Conservation (phyloP, 1,139 yeast species). For the Yamadazyma mexicana region DNA sequence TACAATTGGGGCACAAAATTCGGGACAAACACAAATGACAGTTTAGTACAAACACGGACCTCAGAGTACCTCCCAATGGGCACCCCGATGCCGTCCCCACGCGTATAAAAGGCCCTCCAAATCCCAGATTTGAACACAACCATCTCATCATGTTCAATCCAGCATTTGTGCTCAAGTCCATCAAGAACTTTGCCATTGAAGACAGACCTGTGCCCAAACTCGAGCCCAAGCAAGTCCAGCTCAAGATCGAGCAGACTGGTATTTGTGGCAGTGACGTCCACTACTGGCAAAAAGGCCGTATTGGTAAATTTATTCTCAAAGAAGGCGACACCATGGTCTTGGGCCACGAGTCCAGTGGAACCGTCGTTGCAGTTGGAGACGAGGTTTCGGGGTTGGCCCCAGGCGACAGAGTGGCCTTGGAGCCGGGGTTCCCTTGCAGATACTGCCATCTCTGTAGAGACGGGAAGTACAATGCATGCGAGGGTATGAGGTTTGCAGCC, state of each 20-base stretch:
- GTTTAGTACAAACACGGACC: too few species aligned
- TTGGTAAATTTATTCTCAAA: slow-evolving; percentile 68
- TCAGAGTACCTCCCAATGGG: too few species aligned
- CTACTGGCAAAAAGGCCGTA: slow-evolving; percentile 75
- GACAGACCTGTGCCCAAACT: slow-evolving; percentile 51
- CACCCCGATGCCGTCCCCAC: too few species aligned
- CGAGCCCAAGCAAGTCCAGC: slow-evolving; percentile 14
- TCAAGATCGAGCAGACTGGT: slow-evolving; percentile 51
- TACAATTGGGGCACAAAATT: too few species aligned
- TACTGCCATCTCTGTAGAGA: slow-evolving; percentile 69
- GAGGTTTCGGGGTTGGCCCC: slow-evolving; percentile 59
- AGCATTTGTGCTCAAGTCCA: slow-evolving; percentile 59
- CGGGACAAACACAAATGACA: too few species aligned
- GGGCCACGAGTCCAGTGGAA: slow-evolving; percentile 79
- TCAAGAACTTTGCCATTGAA: slow-evolving; percentile 59
- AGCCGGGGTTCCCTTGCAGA: slow-evolving; percentile 71
- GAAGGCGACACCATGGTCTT: slow-evolving; percentile 59
- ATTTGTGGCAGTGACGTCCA: slow-evolving; percentile 90
- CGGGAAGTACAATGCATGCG: slow-evolving; percentile 79
- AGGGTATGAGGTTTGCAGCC: slow-evolving; percentile 83
- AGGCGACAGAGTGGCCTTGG: slow-evolving; percentile 85
- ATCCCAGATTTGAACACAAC: neutral
- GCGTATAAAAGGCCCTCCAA: neutral
- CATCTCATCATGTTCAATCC: slow-evolving; percentile 38
- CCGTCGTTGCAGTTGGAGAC: slow-evolving; percentile 64